Evolutionary conservation across 2,329 filamentous ascomycete genomes (phyloP), one percentile per base, ranked within the genome.

Genomic region (Hymenoscyphus occultus): DNA sequence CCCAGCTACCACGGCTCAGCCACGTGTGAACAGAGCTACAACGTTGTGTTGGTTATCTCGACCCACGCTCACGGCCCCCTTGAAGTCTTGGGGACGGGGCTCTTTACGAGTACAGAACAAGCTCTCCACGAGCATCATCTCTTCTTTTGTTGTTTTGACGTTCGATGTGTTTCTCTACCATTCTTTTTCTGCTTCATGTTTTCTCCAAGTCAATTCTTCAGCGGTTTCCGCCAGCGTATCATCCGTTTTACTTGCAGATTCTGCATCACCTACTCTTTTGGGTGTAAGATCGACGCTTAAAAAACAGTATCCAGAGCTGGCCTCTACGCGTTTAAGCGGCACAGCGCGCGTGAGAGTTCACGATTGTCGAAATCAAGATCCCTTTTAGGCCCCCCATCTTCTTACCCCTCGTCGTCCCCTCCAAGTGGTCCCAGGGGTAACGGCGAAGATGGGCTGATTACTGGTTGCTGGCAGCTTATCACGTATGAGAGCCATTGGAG

Each of bases 261-360:
- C 45, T 42, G 35, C 39, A 40, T n/a, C 39, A 60, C 39, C 28
- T 60, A 31, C 58, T 45, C 10, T 3, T 5, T 31, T 35, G n/a
- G 31, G 58, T 19, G 58, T 60, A 60, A 60, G 39, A 60, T 45
- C 19, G 28, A 19, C 39, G 39, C 16, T 48, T 60, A n/a, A 42
- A 28, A 22, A 19, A 35, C 35, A 32, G 56, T 57, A 39, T 57
- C 31, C 14, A n/a, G n/a, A 48, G 39, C 35, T 39, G n/a, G 19
- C 39, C 58, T n/a, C n/a, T 10, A 39, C 31, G 60, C 60, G 48
- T 45, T 22, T 51, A 16, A 19, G 59, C 59, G 58, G 58, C 58
- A 59, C 58, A 59, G 58, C 35, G 58, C 58, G 58, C 58, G 39
- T 54, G 48, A 54, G 48, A 54, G 48, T 54, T 54, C 48, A 54